Evolutionary conservation across 164 flowering plant genomes (phyloP).

Genomic region (Nymphaea thermarum): DNA sequence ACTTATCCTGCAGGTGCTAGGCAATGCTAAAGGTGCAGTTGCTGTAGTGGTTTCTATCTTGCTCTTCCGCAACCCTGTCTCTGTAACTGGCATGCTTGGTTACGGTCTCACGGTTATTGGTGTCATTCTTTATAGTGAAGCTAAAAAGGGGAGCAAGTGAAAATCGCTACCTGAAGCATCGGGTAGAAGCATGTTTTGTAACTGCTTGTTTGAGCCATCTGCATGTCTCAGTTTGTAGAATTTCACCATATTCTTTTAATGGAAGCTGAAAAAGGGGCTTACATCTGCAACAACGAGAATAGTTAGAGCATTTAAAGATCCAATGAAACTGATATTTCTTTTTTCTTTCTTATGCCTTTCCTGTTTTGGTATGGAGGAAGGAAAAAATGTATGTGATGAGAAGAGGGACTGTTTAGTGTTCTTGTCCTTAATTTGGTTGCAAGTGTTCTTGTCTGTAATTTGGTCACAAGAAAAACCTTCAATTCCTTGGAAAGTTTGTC

Average conservation of each 20-base stretch:
- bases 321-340: neutral
- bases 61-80: slow-evolving; percentile 85
- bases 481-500: no score
- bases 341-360: no score
- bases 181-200: neutral
- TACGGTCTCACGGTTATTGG: slow-evolving; percentile 77
- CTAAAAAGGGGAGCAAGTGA: slow-evolving; percentile 77
- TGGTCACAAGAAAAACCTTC: no score
- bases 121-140: slow-evolving; percentile 88
- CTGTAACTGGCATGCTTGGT: slow-evolving; percentile 95
- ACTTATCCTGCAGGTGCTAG: slow-evolving; percentile 54
- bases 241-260: neutral
- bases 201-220: neutral
- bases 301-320: neutral
- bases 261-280: neutral
- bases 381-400: no score
- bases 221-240: neutral
- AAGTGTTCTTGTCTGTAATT: no score
- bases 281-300: neutral
- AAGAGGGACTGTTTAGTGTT: no score
- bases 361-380: no score
- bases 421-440: no score
- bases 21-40: slow-evolving; percentile 96
- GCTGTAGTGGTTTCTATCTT: slow-evolving; percentile 91
- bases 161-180: neutral